Evolutionary conservation across 352 stramenopile genomes (phyloP), one percentile per base, ranked within the genome.

Genomic region (Phytophthora sp.): DNA sequence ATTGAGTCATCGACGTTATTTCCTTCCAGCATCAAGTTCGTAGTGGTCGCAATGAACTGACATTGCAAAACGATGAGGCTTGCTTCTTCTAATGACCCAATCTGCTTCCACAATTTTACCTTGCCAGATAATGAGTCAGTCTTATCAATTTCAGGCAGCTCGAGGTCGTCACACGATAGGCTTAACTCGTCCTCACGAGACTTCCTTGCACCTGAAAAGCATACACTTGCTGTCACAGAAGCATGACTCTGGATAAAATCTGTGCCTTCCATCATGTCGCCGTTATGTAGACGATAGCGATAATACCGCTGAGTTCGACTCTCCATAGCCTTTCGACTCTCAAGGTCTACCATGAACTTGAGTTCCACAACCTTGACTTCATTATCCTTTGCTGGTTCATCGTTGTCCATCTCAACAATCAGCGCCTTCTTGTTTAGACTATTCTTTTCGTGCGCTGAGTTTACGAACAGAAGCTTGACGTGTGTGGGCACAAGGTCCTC

Each of bases 51-150:
- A 18, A 88, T 74, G 38, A 91, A 70, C 63, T 94, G 86, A 44
- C 81, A 91, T 59, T 92, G 86, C n/a, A 94, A 73, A 20, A 94
- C 79, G 18, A 89, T 74, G 11, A 74, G 74, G 41, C 74, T 89
- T 18, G 66, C 67, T 36, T 93, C 79, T 31, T 91, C 71, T 5
- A 93, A 61, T 27, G 81, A 91, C 16, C 85, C 83, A 23, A 93
- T 80, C 56, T 91, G 85, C 57, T 80, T 91, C 85, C 85, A 93
- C 7, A 88, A 12, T 64, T 90, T 91, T 8, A 23, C 12, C 15
- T 63, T 54, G 13, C 31, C 24, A 23, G 50, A 51, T 23, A 18
- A 23, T 31, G 33, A 39, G 35, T 52, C 41, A 12, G 8, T 13
- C 6, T 63, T 7, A 24, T 61, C 45, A 0, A 54, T 33, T 47